These are phyloP conservation scores for Beauveria sp. DNA, from an alignment of 2,329 filamentous ascomycete genomes.

Conservation along the genomic window DNA sequence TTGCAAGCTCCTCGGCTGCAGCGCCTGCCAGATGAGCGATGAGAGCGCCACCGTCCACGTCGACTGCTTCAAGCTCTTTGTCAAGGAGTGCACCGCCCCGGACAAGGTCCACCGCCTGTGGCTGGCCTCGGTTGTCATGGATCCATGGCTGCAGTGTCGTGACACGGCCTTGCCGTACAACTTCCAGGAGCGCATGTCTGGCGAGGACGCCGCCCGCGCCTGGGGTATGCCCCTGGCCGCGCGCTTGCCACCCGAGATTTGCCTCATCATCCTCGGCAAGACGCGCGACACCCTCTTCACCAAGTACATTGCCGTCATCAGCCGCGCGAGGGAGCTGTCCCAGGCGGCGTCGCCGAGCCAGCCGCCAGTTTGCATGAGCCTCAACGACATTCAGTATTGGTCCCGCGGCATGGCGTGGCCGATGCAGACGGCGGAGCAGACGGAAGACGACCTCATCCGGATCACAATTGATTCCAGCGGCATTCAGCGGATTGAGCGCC, in stretches of 20 bases:
- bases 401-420: constrained; percentile 2
- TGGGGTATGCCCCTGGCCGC: neutral
- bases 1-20: constrained; percentile 1
- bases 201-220: neutral
- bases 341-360: neutral
- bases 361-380: neutral
- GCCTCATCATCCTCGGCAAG: neutral
- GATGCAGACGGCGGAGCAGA: neutral
- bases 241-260: neutral
- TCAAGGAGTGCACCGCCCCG: neutral
- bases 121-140: constrained; percentile 2
- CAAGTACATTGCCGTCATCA: constrained; percentile 7
- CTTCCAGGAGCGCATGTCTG: neutral
- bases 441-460: neutral
- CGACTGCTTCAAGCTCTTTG: constrained; percentile 9
- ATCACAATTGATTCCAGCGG: constrained; percentile 5
- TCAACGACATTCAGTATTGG: constrained; percentile 3
- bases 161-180: neutral
- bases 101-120: constrained; percentile 6
- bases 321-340: neutral
- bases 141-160: neutral
- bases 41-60: constrained; percentile 4
- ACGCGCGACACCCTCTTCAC: neutral
- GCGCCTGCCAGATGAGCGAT: neutral
- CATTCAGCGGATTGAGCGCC: constrained; percentile 2